phyloP scores from a whole-genome alignment of 768 basidiomycete genomes.

The Xerocomus spinulosus region DNA sequence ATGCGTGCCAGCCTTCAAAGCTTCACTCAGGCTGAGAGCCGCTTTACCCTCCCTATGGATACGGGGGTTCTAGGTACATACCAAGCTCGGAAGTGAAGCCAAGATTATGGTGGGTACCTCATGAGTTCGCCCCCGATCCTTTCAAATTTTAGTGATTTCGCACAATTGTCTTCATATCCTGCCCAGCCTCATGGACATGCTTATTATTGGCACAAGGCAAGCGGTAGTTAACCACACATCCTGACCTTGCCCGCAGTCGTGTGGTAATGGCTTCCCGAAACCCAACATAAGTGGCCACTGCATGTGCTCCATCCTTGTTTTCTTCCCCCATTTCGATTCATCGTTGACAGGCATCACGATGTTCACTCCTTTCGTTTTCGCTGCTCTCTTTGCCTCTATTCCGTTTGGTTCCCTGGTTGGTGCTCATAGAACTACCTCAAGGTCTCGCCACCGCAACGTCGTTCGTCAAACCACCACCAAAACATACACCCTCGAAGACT shows the following conservation, averaged over 20 bases:
- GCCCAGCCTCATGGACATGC: not conserved
- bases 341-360: constrained; percentile 19
- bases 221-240: not conserved
- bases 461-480: constrained; percentile 22
- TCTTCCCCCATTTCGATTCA: not conserved
- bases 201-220: constrained; percentile 19
- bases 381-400: constrained; percentile 29
- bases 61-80: too few species aligned
- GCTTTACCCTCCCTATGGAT: not conserved
- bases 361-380: constrained; percentile 32
- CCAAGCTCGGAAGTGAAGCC: too few species aligned
- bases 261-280: constrained; percentile 2
- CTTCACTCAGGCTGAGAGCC: not conserved
- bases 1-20: too few species aligned
- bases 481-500: constrained; percentile 36
- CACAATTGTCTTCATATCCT: constrained; percentile 8
- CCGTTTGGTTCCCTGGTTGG: constrained; percentile 36
- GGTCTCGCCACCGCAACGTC: constrained; percentile 29
- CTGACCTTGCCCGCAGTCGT: not conserved
- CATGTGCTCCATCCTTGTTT: not conserved
- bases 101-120: not conserved
- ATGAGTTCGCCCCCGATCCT: not conserved
- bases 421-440: constrained; percentile 23
- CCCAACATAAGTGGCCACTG: constrained; percentile 1
- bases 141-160: not conserved